Percentiles rank a stretch among this genome's conserved stretches.
Evolutionary conservation across 306 rosid species (phyloP).

Genomic region (Dryas octopetala): DNA sequence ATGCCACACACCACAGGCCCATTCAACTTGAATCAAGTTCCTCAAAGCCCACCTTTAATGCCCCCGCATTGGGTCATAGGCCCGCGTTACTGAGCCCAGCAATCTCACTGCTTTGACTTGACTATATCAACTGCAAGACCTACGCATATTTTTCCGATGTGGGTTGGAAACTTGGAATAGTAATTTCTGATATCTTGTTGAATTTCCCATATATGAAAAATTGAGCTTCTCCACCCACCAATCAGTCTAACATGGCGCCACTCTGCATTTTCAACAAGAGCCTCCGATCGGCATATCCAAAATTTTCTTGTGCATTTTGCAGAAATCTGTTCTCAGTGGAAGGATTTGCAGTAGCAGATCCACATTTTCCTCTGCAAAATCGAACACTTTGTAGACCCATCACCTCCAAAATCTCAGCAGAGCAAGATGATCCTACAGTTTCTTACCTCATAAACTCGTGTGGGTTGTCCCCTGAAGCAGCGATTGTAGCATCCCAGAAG

Average conservation of each 20-base stretch:
- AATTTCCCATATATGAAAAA: no score
- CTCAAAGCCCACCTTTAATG: no score
- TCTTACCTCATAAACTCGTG: constrained; percentile 35
- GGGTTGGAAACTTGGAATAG: no score
- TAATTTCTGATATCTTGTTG: no score
- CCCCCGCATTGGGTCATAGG: no score
- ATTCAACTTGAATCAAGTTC: no score
- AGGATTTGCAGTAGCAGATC: background rate
- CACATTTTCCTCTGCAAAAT: background rate
- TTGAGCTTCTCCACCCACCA: background rate
- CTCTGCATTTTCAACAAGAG: background rate
- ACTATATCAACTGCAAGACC: no score
- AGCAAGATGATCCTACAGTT: background rate
- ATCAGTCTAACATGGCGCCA: background rate
- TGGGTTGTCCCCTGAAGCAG: constrained; percentile 30
- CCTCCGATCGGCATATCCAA: background rate
- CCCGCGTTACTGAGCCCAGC: no score
- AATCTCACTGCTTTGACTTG: no score
- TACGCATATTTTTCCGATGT: no score
- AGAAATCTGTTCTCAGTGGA: background rate
- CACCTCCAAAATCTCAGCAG: background rate
- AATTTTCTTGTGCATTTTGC: background rate
- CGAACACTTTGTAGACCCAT: background rate
- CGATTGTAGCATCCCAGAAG: constrained; percentile 24
- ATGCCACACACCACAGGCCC: no score